These are phyloP conservation scores for Trichoderma brevicompactum DNA, from an alignment of 2,329 filamentous ascomycete species.

Conservation along the genomic window DNA sequence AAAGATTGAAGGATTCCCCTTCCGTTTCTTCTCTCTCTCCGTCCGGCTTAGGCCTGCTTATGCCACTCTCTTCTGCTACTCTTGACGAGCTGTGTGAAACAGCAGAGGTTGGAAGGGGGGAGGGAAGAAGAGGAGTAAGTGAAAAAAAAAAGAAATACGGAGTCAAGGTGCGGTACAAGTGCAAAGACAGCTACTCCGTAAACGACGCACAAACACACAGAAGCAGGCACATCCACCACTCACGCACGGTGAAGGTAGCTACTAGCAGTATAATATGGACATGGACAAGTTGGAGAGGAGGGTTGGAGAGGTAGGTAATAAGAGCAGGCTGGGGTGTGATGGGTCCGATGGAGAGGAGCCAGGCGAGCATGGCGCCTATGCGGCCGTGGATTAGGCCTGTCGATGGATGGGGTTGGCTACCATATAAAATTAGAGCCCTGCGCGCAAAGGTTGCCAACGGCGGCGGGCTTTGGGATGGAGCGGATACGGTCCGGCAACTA, in stretches of 20 bases:
- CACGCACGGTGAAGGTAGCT: slow-evolving; percentile 23
- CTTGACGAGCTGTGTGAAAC: background rate
- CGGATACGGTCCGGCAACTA: slow-evolving; percentile 29
- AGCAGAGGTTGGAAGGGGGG: slow-evolving; percentile 10
- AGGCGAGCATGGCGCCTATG: slow-evolving; percentile 52
- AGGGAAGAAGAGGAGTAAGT: slow-evolving; percentile 15
- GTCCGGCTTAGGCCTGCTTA: background rate
- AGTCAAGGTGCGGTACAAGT: slow-evolving; percentile 4
- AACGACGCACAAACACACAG: slow-evolving; percentile 17
- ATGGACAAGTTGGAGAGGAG: slow-evolving; percentile 18
- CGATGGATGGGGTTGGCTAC: slow-evolving; percentile 47
- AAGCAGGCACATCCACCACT: slow-evolving; percentile 13
- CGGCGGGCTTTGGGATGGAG: slow-evolving; percentile 24
- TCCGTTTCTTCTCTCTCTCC: slow-evolving; percentile 6
- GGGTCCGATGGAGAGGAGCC: slow-evolving; percentile 38
- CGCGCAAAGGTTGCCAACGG: slow-evolving; percentile 26
- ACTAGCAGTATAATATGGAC: slow-evolving; percentile 24
- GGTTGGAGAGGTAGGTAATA: slow-evolving; percentile 24
- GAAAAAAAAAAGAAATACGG: slow-evolving; percentile 7
- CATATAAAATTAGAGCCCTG: slow-evolving; percentile 52
- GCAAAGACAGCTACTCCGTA: slow-evolving; percentile 17
- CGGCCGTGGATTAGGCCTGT: slow-evolving; percentile 45
- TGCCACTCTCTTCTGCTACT: background rate
- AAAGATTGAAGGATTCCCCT: background rate
- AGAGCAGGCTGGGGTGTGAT: slow-evolving; percentile 36